Percentiles rank a stretch among this genome's conserved stretches.
phyloP scores from a whole-genome alignment of 2,329 filamentous ascomycete species.

The Aspergillus viridinutans region DNA sequence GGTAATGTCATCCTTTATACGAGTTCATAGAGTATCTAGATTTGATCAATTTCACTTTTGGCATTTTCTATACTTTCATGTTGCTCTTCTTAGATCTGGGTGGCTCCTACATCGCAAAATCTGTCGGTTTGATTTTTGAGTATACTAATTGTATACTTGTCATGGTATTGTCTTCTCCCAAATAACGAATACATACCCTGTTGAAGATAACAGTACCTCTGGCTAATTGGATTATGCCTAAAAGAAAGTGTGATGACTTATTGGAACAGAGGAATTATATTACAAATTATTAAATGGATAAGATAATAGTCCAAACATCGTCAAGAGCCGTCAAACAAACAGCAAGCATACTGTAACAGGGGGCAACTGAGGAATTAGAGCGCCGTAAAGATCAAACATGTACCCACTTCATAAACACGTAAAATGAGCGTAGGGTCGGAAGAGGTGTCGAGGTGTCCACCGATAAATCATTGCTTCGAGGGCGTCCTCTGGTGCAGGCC shows the following conservation, averaged over 20 bases:
- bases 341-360: neutral
- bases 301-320: neutral
- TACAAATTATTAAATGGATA: neutral
- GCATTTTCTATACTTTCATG: neutral
- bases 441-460: neutral
- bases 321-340: neutral
- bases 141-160: neutral
- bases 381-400: neutral
- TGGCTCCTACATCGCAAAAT: too few relatives aligned
- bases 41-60: neutral
- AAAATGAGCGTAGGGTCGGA: neutral
- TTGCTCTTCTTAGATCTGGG: neutral
- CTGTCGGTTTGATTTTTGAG: neutral
- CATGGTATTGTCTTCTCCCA: neutral
- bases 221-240: too few relatives aligned
- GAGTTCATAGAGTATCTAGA: constrained; percentile 1
- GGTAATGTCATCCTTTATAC: constrained; percentile 5
- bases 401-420: neutral
- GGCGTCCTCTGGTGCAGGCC: neutral
- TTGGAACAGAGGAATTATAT: neutral
- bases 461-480: neutral
- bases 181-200: too few relatives aligned
- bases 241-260: neutral
- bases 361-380: neutral
- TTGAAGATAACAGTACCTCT: too few relatives aligned